Percentiles rank a stretch among this genome's conserved stretches.
Evolutionary conservation across 1,284 basidiomycete species (phyloP).

Genomic region (Cryptococcus deneoformans): DNA sequence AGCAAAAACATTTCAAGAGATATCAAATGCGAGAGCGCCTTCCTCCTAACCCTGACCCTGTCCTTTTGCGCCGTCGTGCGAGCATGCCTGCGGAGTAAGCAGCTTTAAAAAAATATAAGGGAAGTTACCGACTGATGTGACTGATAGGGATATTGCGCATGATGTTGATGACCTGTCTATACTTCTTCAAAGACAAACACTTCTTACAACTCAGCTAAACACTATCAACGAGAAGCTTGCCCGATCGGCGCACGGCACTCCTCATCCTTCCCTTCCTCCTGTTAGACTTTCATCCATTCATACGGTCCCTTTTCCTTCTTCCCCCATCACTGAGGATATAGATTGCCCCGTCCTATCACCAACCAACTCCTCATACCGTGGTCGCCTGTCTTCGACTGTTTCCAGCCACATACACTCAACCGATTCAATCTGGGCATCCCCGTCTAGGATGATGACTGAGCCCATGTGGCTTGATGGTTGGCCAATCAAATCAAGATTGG

Average conservation of each 20-base stretch:
- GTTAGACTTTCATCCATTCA: not conserved
- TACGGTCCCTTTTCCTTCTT: not conserved
- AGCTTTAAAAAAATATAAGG: not conserved
- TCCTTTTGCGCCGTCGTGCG: not conserved
- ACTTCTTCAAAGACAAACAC: slow-evolving; percentile 7
- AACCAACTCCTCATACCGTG: not conserved
- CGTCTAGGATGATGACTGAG: too few species aligned
- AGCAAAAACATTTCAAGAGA: slow-evolving; percentile 28
- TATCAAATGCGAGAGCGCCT: slow-evolving; percentile 2
- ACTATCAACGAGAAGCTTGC: slow-evolving; percentile 8
- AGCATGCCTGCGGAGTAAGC: slow-evolving; percentile 10
- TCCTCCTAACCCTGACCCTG: not conserved
- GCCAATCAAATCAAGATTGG: too few species aligned
- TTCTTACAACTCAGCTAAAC: slow-evolving; percentile 8
- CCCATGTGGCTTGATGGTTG: too few species aligned
- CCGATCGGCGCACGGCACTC: not conserved
- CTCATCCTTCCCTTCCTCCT: not conserved
- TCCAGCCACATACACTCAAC: not conserved
- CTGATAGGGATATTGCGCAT: not conserved
- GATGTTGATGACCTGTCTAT: slow-evolving; percentile 1
- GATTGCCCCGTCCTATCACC: not conserved
- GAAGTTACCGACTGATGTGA: not conserved
- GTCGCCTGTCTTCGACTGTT: slow-evolving; percentile 3
- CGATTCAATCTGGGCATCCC: too few species aligned
- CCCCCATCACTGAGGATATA: not conserved